Percentiles rank a stretch among this genome's conserved stretches.
These are phyloP conservation scores for Aspergillus ustus DNA, from an alignment of 2,329 filamentous ascomycete genomes.

Conservation along the genomic window DNA sequence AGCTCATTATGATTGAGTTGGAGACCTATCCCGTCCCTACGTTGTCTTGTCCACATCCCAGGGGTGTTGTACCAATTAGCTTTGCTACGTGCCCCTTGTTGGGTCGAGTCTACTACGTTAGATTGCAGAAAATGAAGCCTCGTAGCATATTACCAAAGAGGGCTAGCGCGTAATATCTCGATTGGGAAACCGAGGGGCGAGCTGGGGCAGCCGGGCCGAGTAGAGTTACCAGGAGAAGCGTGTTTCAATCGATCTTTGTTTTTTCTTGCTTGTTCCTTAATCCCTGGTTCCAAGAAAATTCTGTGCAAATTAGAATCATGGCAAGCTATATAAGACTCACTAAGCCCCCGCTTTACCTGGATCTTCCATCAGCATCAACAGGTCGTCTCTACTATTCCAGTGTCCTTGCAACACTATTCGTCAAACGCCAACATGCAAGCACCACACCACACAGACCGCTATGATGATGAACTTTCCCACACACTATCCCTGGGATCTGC, in stretches of 20 bases:
- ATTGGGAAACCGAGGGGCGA: slow-evolving; percentile 11
- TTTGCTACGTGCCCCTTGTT: no score
- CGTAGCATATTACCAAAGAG: slow-evolving; percentile 16
- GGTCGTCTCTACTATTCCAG: background rate
- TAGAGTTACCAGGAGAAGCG: slow-evolving; percentile 2
- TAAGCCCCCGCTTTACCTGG: slow-evolving; percentile 2
- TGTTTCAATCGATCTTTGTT: background rate
- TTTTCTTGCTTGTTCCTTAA: background rate
- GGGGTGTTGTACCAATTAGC: no score
- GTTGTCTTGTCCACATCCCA: no score
- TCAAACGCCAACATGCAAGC: slow-evolving; percentile 20
- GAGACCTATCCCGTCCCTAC: no score
- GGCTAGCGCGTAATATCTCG: slow-evolving; percentile 2
- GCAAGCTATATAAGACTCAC: slow-evolving; percentile 18
- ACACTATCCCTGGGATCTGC: slow-evolving; percentile 31
- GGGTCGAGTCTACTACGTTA: background rate
- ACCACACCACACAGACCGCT: slow-evolving; percentile 8
- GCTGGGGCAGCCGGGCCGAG: slow-evolving; percentile 8
- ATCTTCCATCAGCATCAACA: background rate
- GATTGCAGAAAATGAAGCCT: background rate
- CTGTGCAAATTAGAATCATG: slow-evolving; percentile 3
- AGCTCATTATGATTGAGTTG: no score
- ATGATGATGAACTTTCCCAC: slow-evolving; percentile 24
- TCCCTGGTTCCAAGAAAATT: background rate
- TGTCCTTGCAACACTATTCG: background rate